phyloP scores from a whole-genome alignment of 169 alveolate species.

The Plasmodium falciparum region DNA sequence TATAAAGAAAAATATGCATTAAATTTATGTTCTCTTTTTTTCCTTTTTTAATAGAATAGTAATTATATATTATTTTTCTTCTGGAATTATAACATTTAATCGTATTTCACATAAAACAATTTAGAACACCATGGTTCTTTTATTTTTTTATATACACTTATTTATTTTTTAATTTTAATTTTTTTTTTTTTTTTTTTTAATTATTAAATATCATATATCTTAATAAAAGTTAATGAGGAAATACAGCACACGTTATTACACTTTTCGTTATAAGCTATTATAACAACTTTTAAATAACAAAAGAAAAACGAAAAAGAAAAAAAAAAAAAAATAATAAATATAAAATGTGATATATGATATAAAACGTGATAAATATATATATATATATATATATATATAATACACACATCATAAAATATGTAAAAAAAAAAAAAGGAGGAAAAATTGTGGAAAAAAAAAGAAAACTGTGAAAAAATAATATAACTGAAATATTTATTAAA shows the following conservation, averaged over 20 bases:
- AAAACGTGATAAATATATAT: not conserved
- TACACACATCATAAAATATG: no score
- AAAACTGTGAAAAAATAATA: not conserved
- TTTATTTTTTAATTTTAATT: no score
- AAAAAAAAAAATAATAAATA: slow-evolving; percentile 5
- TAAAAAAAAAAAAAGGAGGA: not conserved
- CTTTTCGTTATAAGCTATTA: slow-evolving; percentile 34
- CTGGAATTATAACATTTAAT: no score
- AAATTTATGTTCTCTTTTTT: no score
- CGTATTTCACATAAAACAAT: no score
- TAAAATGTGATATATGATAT: not conserved
- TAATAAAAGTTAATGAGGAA: slow-evolving; percentile 11
- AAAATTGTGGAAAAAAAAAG: not conserved
- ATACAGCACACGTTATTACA: slow-evolving; percentile 10
- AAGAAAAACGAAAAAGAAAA: slow-evolving; percentile 9
- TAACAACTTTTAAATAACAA: slow-evolving; percentile 22
- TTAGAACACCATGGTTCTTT: no score
- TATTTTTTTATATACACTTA: no score
- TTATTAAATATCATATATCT: slow-evolving; percentile 34
- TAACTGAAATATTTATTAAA: not conserved
- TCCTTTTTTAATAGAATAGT: no score
- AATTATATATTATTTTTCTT: no score
- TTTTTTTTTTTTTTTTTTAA: slow-evolving; percentile 2
- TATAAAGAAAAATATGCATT: no score
- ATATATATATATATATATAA: no score